Percentiles rank a stretch among this genome's conserved stretches.
Evolutionary conservation across 805 yeast genomes (phyloP).

Genomic region (Ascoidea asiatica): DNA sequence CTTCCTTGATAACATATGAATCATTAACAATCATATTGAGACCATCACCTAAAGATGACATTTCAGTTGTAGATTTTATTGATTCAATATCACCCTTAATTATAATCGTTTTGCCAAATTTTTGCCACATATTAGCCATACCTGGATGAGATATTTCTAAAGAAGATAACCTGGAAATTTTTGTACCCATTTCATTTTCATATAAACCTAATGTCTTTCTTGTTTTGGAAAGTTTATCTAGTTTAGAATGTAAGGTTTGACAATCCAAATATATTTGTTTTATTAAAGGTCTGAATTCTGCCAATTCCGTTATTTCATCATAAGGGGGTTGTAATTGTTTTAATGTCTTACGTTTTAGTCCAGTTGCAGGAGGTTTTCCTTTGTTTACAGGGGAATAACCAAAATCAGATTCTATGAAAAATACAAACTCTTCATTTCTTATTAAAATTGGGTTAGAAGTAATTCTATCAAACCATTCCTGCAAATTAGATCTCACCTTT

Average conservation of each 20-base stretch:
- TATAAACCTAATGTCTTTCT: conserved; percentile 38
- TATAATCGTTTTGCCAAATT: conserved; percentile 53
- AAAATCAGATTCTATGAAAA: conserved; percentile 70
- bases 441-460: conserved; percentile 65
- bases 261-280: conserved; percentile 56
- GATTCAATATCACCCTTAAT: conserved; percentile 68
- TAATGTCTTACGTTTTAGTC: conserved; percentile 74
- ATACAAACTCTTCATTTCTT: conserved; percentile 77
- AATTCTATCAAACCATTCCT: conserved; percentile 76
- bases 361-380: conserved; percentile 61
- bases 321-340: conserved; percentile 89
- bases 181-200: conserved; percentile 37
- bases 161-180: conserved; percentile 23
- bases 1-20: conserved; percentile 80
- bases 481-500: conserved; percentile 46
- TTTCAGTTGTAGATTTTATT: conserved; percentile 54
- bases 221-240: conserved; percentile 39
- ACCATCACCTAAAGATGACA: conserved; percentile 69
- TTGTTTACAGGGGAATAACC: conserved; percentile 38
- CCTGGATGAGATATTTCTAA: conserved; percentile 49
- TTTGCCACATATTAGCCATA: conserved; percentile 68
- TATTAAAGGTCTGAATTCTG: conserved; percentile 76
- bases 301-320: conserved; percentile 71
- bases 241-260: conserved; percentile 34
- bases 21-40: conserved; percentile 52